Conservation (phyloP, 768 basidiomycete species). For the Agrocybe praecox region DNA sequence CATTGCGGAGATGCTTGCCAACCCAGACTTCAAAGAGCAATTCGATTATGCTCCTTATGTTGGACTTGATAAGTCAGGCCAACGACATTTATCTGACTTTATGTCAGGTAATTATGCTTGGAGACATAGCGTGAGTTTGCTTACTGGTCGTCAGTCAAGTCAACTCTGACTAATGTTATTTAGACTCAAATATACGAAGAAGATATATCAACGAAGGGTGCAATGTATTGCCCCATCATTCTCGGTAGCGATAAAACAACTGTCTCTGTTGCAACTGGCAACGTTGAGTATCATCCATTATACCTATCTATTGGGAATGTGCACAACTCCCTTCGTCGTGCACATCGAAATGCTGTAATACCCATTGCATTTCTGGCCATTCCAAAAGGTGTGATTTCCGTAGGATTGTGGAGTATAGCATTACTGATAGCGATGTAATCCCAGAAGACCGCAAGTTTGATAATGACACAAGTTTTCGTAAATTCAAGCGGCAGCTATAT, state of each 20-base stretch:
- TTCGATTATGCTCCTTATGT: constrained; percentile 26
- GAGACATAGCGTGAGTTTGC: constrained; percentile 18
- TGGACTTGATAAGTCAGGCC: constrained; percentile 11
- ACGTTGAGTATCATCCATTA: constrained; percentile 39
- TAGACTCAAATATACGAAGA: neutral
- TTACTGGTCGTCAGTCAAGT: too few species aligned
- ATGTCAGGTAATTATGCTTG: constrained; percentile 44
- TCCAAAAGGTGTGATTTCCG: constrained; percentile 32
- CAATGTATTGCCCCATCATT: constrained; percentile 32
- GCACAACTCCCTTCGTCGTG: constrained; percentile 26
- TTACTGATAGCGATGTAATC: too few species aligned
- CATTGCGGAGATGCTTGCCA: constrained; percentile 25
- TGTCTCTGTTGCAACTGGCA: constrained; percentile 39
- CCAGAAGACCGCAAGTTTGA: constrained; percentile 17
- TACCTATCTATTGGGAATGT: constrained; percentile 32
- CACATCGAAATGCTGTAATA: constrained; percentile 29
- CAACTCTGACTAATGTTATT: too few species aligned
- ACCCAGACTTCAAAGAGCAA: constrained; percentile 30
- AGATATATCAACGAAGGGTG: constrained; percentile 20
- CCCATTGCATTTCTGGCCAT: constrained; percentile 35
- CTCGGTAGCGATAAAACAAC: constrained; percentile 44
- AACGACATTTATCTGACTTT: constrained; percentile 31
- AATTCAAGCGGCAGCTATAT: constrained; percentile 27
- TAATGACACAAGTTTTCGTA: constrained; percentile 15
- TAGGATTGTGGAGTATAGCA: too few species aligned